Evolutionary conservation across 345 rosid genomes (phyloP).

Genomic region (Eutrema heterophyllum): DNA sequence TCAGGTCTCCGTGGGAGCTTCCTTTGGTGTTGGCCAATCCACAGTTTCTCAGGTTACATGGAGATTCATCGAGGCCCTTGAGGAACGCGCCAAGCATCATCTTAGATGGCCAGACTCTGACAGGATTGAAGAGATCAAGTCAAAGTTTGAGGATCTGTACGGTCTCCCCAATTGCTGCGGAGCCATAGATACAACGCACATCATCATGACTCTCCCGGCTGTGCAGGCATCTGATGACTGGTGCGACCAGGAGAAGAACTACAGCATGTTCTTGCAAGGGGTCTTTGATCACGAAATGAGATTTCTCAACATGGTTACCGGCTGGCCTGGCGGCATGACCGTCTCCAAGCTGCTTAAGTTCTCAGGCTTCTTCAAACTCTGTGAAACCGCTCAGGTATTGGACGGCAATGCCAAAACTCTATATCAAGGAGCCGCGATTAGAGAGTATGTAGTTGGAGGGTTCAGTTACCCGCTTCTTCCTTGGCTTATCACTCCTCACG

Average conservation of each 20-base stretch:
- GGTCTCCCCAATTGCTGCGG: conserved; percentile 94
- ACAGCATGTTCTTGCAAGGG: conserved; percentile 88
- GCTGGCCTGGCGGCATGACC: conserved; percentile 93
- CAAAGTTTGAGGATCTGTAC: conserved; percentile 49
- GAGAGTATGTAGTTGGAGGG: conserved; percentile 90
- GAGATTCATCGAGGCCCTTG: conserved; percentile 95
- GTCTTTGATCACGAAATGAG: conserved; percentile 86
- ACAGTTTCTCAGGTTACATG: conserved; percentile 98
- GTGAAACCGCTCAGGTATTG: conserved; percentile 57
- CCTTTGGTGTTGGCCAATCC: conserved; percentile 94
- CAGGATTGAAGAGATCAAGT: conserved; percentile 63
- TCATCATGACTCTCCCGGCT: conserved; percentile 89
- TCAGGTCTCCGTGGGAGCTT: conserved; percentile 88
- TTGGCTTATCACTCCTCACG: conserved; percentile 85
- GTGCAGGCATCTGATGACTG: conserved; percentile 94
- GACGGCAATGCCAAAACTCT: conserved; percentile 49
- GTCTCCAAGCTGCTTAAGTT: conserved; percentile 59
- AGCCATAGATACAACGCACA: conserved; percentile 81
- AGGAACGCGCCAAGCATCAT: conserved; percentile 85
- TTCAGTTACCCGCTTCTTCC: conserved; percentile 71
- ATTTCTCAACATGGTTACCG: conserved; percentile 86
- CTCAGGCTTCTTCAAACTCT: conserved; percentile 74
- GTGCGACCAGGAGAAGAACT: conserved; percentile 88
- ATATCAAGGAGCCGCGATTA: conserved; percentile 33
- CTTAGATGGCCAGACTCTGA: conserved; percentile 76